phyloP scores from a whole-genome alignment of 768 basidiomycete genomes.

The Dioszegia aurantiaca region DNA sequence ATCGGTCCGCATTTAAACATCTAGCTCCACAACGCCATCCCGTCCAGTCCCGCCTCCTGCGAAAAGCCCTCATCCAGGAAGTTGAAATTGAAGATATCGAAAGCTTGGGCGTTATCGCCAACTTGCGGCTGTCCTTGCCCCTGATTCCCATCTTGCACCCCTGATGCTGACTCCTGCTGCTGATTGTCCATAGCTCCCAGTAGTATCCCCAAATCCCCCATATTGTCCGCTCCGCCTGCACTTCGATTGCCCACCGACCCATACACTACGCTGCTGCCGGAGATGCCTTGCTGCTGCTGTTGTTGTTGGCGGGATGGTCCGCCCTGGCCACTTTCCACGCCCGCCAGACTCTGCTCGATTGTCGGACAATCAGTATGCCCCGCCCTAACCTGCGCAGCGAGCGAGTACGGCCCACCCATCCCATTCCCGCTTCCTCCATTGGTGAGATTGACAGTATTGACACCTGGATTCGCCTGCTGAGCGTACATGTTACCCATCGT shows the following conservation, averaged over 20 bases:
- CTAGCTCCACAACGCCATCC: slow-evolving; percentile 28
- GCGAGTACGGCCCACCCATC: slow-evolving; percentile 22
- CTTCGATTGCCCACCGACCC: neutral
- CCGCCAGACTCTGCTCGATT: slow-evolving; percentile 8
- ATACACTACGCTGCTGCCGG: too few relatives aligned
- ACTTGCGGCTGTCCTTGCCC: neutral
- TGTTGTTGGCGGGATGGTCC: neutral
- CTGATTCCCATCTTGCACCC: neutral
- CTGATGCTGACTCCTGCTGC: neutral
- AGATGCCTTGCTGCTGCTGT: too few relatives aligned
- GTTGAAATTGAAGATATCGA: slow-evolving; percentile 44
- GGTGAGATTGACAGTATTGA: neutral
- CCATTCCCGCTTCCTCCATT: slow-evolving; percentile 7
- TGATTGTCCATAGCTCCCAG: slow-evolving; percentile 5
- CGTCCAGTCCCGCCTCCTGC: slow-evolving; percentile 39
- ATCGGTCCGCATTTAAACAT: too few relatives aligned
- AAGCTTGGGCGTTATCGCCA: slow-evolving; percentile 22
- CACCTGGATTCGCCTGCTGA: slow-evolving; percentile 5
- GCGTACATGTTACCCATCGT: slow-evolving; percentile 7
- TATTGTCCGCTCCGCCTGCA: neutral
- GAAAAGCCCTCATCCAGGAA: slow-evolving; percentile 40
- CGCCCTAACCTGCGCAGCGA: slow-evolving; percentile 27
- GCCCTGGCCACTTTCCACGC: neutral
- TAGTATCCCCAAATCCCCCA: slow-evolving; percentile 12
- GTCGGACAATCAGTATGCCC: slow-evolving; percentile 14